Evolutionary conservation across 495 filamentous ascomycete genomes (phyloP).

Genomic region (Sordaria brevicollis): DNA sequence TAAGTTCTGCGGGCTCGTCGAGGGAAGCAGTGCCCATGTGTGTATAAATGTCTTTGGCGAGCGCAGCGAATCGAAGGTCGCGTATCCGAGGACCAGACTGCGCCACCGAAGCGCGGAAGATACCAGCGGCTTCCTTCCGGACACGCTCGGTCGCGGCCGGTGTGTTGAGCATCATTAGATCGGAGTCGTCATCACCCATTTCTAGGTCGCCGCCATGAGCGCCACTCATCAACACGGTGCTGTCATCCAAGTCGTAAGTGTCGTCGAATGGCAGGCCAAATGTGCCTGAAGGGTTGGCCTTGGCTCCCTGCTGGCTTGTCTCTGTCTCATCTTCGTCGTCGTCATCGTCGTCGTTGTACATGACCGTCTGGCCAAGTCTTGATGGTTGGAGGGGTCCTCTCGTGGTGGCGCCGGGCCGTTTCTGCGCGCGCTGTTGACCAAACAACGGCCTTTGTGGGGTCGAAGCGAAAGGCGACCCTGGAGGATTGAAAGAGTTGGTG

Average conservation of each 20-base stretch:
- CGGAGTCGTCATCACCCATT: constrained; percentile 25
- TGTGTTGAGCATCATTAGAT: constrained; percentile 36
- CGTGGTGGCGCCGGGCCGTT: not conserved
- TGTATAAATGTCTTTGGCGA: constrained; percentile 41
- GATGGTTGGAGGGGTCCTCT: constrained; percentile 22
- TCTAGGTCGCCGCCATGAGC: not conserved
- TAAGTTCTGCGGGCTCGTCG: constrained; percentile 41
- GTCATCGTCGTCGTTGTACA: constrained; percentile 24
- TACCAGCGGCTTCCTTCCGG: constrained; percentile 34
- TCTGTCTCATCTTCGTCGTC: constrained; percentile 16
- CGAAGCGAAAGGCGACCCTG: constrained; percentile 29
- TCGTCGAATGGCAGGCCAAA: constrained; percentile 23
- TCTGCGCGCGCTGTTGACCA: constrained; percentile 25
- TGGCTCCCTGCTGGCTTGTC: constrained; percentile 21
- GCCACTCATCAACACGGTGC: constrained; percentile 21
- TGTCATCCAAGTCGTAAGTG: constrained; percentile 19
- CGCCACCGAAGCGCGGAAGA: constrained; percentile 33
- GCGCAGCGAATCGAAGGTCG: constrained; percentile 31
- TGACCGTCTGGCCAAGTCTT: constrained; percentile 25
- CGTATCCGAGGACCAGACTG: constrained; percentile 22
- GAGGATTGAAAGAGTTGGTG: constrained; percentile 35
- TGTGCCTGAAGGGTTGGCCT: constrained; percentile 21
- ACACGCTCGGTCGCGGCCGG: constrained; percentile 36
- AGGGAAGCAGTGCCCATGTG: constrained; percentile 34
- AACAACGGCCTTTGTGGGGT: constrained; percentile 25